phyloP scores from a whole-genome alignment of 305 asterid species.

The Fraxinus ornus region DNA sequence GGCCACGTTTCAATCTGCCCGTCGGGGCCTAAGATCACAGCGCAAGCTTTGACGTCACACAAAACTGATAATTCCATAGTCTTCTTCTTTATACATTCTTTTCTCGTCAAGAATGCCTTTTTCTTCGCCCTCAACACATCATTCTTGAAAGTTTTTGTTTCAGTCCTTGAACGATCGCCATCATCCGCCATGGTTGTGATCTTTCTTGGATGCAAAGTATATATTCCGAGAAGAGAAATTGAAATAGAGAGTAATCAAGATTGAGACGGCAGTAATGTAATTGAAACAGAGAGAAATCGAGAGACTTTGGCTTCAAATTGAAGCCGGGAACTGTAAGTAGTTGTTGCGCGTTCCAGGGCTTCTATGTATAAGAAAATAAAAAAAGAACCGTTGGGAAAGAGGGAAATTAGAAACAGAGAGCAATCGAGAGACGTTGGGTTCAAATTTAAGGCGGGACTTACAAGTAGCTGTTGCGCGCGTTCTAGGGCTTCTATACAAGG shows the following conservation, averaged over 20 bases:
- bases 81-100: slow-evolving; percentile 18
- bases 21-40: not conserved
- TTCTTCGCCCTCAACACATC: not conserved
- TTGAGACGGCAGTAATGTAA: not conserved
- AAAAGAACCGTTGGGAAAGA: too few relatives aligned
- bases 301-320: not conserved
- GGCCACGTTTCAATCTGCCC: slow-evolving; percentile 13
- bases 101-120: not conserved
- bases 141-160: not conserved
- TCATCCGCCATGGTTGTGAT: not conserved
- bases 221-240: too few relatives aligned
- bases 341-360: too few relatives aligned
- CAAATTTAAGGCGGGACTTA: too few relatives aligned
- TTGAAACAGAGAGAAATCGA: not conserved
- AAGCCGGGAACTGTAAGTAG: not conserved
- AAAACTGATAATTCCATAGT: slow-evolving; percentile 24
- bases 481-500: too few relatives aligned
- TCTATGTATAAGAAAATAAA: too few relatives aligned
- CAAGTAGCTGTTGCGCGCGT: too few relatives aligned
- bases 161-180: not conserved
- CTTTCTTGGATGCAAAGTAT: not conserved
- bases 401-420: too few relatives aligned
- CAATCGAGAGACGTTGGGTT: too few relatives aligned
- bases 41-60: slow-evolving; percentile 11
- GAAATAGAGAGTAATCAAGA: not conserved